Conservation (phyloP, 306 rosid species). For the Quercus parvula region DNA sequence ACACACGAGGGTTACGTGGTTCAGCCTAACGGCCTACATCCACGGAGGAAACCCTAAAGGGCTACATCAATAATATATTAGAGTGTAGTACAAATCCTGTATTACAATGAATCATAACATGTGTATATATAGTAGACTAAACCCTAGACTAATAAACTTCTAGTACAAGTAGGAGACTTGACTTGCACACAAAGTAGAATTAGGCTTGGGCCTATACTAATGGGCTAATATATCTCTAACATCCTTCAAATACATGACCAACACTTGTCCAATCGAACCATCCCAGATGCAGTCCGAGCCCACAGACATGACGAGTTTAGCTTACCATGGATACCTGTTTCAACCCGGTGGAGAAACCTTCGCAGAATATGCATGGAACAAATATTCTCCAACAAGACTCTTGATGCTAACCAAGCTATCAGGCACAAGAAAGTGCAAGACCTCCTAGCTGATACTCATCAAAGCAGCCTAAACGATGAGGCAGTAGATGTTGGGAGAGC, state of each 20-base stretch:
- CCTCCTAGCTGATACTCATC: slow-evolving; percentile 15
- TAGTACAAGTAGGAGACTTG: no score
- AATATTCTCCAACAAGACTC: slow-evolving; percentile 32
- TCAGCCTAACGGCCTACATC: no score
- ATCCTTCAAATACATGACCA: slow-evolving; percentile 51
- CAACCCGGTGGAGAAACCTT: slow-evolving; percentile 33
- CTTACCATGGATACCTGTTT: slow-evolving; percentile 31
- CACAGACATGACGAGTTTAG: slow-evolving; percentile 18
- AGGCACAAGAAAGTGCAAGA: slow-evolving; percentile 17
- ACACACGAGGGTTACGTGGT: no score
- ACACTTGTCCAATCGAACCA: slow-evolving; percentile 23
- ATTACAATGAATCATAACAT: no score
- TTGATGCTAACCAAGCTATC: slow-evolving; percentile 17
- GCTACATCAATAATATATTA: no score
- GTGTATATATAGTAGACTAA: no score
- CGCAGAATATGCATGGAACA: slow-evolving; percentile 33
- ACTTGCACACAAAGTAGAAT: no score
- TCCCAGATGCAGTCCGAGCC: slow-evolving; percentile 28
- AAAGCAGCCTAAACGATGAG: slow-evolving; percentile 11
- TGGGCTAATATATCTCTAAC: no score
- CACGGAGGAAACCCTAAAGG: no score
- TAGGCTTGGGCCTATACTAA: no score
- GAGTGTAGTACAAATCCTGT: no score
- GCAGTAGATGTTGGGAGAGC: slow-evolving; percentile 39
- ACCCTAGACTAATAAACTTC: no score